phyloP scores from a whole-genome alignment of 1,284 basidiomycete genomes.

The Cryptococcus deneoformans region DNA sequence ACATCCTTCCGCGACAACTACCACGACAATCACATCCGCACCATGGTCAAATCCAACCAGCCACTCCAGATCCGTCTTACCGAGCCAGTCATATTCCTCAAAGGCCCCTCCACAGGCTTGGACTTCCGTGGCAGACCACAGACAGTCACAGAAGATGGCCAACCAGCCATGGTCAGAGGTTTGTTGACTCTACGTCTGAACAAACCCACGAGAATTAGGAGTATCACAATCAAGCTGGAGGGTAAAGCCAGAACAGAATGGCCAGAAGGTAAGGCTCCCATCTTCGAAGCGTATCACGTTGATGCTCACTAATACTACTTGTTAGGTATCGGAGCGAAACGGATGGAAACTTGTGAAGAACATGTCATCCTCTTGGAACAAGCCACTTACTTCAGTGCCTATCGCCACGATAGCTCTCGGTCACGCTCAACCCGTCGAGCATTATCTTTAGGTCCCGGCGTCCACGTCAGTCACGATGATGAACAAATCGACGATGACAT shows the following conservation, averaged over 20 bases:
- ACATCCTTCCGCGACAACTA: no score
- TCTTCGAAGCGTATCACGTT: neutral
- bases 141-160: constrained; percentile 53
- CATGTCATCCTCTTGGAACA: constrained; percentile 71
- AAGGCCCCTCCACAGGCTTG: constrained; percentile 50
- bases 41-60: constrained; percentile 82
- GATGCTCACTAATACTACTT: neutral
- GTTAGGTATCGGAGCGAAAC: constrained; percentile 70
- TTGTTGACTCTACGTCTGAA: constrained; percentile 73
- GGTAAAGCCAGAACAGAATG: constrained; percentile 68
- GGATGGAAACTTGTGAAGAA: constrained; percentile 77
- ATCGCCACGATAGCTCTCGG: constrained; percentile 24
- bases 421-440: constrained; percentile 54
- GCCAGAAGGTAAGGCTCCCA: constrained; percentile 69
- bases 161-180: constrained; percentile 81
- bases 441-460: constrained; percentile 75
- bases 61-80: constrained; percentile 66
- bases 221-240: constrained; percentile 74
- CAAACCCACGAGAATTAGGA: constrained; percentile 82
- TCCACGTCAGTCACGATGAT: constrained; percentile 48
- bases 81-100: constrained; percentile 78
- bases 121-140: constrained; percentile 53
- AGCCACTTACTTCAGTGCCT: constrained; percentile 69
- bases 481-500: constrained; percentile 49
- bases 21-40: constrained; percentile 35